A percentile compares a stretch with the other conserved stretches of the same genome.
phyloP scores from a whole-genome alignment of 768 basidiomycete species.

The Suillus plorans region DNA sequence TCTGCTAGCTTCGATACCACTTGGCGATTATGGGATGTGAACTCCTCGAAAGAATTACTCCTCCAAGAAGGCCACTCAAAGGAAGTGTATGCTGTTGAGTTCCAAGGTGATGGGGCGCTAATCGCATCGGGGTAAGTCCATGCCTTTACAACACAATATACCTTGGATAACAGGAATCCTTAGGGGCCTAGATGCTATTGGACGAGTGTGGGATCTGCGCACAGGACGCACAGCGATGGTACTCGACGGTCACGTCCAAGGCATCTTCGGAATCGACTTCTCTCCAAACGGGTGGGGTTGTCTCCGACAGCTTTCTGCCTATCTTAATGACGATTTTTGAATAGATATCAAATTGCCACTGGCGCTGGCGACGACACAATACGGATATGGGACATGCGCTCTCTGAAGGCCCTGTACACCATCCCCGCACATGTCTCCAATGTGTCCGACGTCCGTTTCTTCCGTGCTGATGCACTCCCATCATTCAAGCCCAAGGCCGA shows the following conservation, averaged over 20 bases:
- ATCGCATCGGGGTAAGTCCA: slow-evolving; percentile 79
- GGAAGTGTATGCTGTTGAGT: slow-evolving; percentile 94
- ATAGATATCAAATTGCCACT: slow-evolving; percentile 94
- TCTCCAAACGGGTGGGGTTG: slow-evolving; percentile 88
- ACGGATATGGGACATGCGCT: slow-evolving; percentile 97
- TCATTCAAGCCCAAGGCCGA: slow-evolving; percentile 40
- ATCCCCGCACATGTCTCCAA: slow-evolving; percentile 96
- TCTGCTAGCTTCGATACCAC: slow-evolving; percentile 97
- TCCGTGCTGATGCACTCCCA: slow-evolving; percentile 58
- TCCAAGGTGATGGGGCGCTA: slow-evolving; percentile 92
- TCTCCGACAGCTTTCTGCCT: background rate
- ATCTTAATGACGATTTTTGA: slow-evolving; percentile 1
- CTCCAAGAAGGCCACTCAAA: slow-evolving; percentile 97
- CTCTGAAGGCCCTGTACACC: slow-evolving; percentile 88
- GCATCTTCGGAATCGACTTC: slow-evolving; percentile 88
- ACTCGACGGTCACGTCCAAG: slow-evolving; percentile 93
- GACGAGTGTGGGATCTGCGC: slow-evolving; percentile 94
- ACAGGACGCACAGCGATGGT: slow-evolving; percentile 98
- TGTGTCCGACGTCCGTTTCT: slow-evolving; percentile 94
- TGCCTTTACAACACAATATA: slow-evolving; percentile 19
- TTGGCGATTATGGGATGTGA: slow-evolving; percentile 96
- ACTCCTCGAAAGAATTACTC: slow-evolving; percentile 75
- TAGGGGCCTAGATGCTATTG: slow-evolving; percentile 95
- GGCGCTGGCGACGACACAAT: slow-evolving; percentile 97
- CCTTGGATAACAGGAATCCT: background rate